These are phyloP conservation scores for Jimgerdemannia lactiflua DNA, from an alignment of 192 early-diverging fungal species.

Conservation along the genomic window DNA sequence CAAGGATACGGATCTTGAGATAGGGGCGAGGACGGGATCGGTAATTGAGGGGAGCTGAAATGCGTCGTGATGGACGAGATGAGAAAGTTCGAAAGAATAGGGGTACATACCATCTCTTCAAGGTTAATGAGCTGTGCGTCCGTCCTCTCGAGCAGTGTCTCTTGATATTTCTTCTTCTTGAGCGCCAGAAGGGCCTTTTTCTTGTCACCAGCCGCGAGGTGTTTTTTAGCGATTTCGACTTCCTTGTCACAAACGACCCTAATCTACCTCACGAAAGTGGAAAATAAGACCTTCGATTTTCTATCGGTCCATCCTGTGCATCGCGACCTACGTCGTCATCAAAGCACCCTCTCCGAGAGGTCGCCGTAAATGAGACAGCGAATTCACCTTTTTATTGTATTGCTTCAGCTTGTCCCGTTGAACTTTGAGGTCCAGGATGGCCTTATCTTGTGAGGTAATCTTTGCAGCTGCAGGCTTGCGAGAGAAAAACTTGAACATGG, in stretches of 20 bases:
- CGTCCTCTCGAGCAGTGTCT: constrained; percentile 80
- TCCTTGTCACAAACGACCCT: constrained; percentile 80
- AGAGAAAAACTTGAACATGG: not conserved
- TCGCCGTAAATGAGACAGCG: not conserved
- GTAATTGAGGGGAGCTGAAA: not conserved
- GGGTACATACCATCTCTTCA: constrained; percentile 72
- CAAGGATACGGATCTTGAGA: not conserved
- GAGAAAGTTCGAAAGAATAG: not conserved
- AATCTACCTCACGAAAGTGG: constrained; percentile 44
- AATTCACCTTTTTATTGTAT: constrained; percentile 82
- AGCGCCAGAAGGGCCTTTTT: constrained; percentile 83
- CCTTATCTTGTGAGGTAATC: constrained; percentile 87
- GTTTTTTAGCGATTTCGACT: constrained; percentile 71
- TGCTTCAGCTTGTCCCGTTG: constrained; percentile 93
- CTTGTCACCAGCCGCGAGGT: constrained; percentile 74
- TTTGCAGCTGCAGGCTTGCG: constrained; percentile 20
- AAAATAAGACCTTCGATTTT: not conserved
- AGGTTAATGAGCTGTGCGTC: constrained; percentile 87
- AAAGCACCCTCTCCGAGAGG: not conserved
- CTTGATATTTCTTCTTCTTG: constrained; percentile 96
- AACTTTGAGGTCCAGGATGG: constrained; percentile 93
- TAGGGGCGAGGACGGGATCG: not conserved
- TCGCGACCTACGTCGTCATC: not conserved
- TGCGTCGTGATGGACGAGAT: not conserved
- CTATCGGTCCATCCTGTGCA: not conserved